phyloP scores from a whole-genome alignment of 768 basidiomycete species.

The Russula emetica region DNA sequence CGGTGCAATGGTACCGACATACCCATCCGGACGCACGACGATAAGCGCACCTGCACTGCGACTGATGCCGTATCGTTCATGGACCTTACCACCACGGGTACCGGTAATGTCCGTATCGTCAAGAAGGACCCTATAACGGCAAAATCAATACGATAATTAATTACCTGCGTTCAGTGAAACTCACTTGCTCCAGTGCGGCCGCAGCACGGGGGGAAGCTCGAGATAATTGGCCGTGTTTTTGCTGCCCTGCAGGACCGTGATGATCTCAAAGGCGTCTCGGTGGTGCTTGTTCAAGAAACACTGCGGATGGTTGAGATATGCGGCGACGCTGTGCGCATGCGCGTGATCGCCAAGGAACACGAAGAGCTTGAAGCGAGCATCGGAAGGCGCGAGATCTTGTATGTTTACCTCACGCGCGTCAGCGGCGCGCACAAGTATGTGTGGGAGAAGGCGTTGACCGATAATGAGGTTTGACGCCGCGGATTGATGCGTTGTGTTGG shows the following conservation, averaged over 20 bases:
- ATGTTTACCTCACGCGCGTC: constrained; percentile 46
- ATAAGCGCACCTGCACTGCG: constrained; percentile 44
- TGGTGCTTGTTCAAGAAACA: constrained; percentile 31
- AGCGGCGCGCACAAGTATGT: constrained; percentile 44
- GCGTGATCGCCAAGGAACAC: constrained; percentile 37
- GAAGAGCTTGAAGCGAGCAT: constrained; percentile 48
- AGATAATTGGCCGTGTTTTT: constrained; percentile 37
- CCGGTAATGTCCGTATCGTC: constrained; percentile 51
- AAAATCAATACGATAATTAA: not conserved
- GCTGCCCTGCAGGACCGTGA: constrained; percentile 32
- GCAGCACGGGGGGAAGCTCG: constrained; percentile 35
- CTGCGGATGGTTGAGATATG: constrained; percentile 30
- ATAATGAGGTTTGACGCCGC: constrained; percentile 40
- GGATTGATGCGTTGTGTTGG: constrained; percentile 36
- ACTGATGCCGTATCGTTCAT: constrained; percentile 51
- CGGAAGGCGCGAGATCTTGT: constrained; percentile 47
- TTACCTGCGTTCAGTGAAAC: constrained; percentile 2
- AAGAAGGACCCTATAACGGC: constrained; percentile 47
- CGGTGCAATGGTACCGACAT: constrained; percentile 54
- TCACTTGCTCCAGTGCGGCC: constrained; percentile 44
- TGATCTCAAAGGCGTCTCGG: constrained; percentile 33
- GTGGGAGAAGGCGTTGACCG: constrained; percentile 50
- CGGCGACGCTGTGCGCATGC: constrained; percentile 32
- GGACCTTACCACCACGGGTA: constrained; percentile 49
- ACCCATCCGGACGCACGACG: constrained; percentile 62